A percentile compares a stretch with the other conserved stretches of the same genome.
phyloP scores from a whole-genome alignment of 192 early-diverging fungal species.

The Coemansia sp. region DNA sequence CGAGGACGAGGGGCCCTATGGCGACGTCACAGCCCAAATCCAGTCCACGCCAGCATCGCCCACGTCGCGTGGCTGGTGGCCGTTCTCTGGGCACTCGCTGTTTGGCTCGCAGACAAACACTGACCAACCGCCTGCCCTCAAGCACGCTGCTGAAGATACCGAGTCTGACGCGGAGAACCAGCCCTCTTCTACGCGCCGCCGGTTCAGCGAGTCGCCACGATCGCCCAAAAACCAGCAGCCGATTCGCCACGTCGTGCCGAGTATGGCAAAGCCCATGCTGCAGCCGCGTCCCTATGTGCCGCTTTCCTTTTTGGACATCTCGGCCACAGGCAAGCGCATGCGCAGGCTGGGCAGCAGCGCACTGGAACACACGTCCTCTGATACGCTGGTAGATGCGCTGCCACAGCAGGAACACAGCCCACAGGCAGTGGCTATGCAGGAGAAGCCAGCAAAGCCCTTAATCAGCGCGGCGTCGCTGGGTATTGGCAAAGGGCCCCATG shows the following conservation, averaged over 20 bases:
- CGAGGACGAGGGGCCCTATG: constrained; percentile 1
- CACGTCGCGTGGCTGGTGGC: constrained; percentile 30
- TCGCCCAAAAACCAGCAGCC: not conserved
- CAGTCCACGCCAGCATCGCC: not conserved
- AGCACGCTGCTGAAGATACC: not conserved
- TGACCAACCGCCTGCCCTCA: not conserved
- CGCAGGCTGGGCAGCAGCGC: constrained; percentile 5
- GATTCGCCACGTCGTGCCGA: too few relatives aligned
- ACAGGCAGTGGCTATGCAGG: not conserved
- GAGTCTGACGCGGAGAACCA: constrained; percentile 1
- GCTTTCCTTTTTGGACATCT: constrained; percentile 33
- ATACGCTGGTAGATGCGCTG: not conserved
- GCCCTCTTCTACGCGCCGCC: not conserved
- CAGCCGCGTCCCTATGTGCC: constrained; percentile 19
- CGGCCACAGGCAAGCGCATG: constrained; percentile 10
- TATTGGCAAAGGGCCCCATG: too few relatives aligned
- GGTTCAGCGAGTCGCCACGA: not conserved
- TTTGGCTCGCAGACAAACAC: not conserved
- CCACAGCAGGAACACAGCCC: not conserved
- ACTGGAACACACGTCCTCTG: too few relatives aligned
- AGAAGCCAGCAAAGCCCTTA: constrained; percentile 7
- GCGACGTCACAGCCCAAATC: too few relatives aligned
- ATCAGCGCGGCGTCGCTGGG: constrained; percentile 34
- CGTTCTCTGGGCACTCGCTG: constrained; percentile 23
- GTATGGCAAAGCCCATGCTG: not conserved